A percentile compares a stretch with the other conserved stretches of the same genome.
These are phyloP conservation scores for Sclerotinia spermophila DNA, from an alignment of 2,329 filamentous ascomycete genomes.

Conservation along the genomic window DNA sequence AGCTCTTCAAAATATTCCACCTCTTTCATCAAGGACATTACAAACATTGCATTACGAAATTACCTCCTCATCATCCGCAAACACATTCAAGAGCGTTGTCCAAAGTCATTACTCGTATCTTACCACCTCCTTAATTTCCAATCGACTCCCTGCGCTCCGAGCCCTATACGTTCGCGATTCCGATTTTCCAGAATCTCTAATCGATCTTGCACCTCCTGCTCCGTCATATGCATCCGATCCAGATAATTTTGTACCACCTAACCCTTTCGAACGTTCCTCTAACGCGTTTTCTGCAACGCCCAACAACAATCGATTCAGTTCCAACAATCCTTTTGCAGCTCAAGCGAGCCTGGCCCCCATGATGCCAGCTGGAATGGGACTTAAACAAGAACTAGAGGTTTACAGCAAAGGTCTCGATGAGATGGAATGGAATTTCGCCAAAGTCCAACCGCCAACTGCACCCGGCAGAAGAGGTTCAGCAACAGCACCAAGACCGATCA, in stretches of 20 bases:
- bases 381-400: slow-evolving; percentile 57
- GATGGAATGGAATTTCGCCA: slow-evolving; percentile 64
- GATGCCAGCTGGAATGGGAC: slow-evolving; percentile 32
- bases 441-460: slow-evolving; percentile 48
- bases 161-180: slow-evolving; percentile 84
- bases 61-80: slow-evolving; percentile 53
- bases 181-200: slow-evolving; percentile 74
- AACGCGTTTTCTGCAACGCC: slow-evolving; percentile 11
- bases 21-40: slow-evolving; percentile 66
- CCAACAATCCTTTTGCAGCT: slow-evolving; percentile 36
- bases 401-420: slow-evolving; percentile 66
- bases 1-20: slow-evolving; percentile 51
- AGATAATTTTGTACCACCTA: slow-evolving; percentile 31
- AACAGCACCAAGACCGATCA: slow-evolving; percentile 43
- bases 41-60: slow-evolving; percentile 80
- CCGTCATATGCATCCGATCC: slow-evolving; percentile 46
- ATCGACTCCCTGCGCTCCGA: slow-evolving; percentile 67
- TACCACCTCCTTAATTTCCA: slow-evolving; percentile 73
- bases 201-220: slow-evolving; percentile 62
- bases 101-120: slow-evolving; percentile 80
- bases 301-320: slow-evolving; percentile 29
- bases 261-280: slow-evolving; percentile 35
- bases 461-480: slow-evolving; percentile 39
- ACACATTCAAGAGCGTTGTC: slow-evolving; percentile 53
- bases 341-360: slow-evolving; percentile 18